These are phyloP conservation scores for Ailanthus altissimus DNA, from an alignment of 345 rosid species.

Conservation along the genomic window DNA sequence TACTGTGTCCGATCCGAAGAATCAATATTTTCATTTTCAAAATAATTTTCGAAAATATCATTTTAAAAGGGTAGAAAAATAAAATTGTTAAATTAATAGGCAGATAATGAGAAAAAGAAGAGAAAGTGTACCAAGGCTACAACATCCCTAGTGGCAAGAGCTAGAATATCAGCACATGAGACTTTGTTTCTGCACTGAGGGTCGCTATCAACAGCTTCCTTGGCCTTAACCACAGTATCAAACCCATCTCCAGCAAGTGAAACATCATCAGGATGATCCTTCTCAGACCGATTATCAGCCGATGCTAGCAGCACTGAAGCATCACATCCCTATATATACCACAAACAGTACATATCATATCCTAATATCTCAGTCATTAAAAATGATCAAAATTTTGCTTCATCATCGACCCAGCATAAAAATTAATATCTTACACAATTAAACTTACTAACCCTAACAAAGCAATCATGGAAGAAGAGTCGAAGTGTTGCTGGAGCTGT, in stretches of 20 bases:
- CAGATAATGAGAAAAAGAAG: no score
- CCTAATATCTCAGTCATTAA: background rate
- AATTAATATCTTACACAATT: no score
- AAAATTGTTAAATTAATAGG: no score
- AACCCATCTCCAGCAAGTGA: conserved; percentile 80
- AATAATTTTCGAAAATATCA: no score
- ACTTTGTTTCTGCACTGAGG: conserved; percentile 86
- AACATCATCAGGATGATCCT: conserved; percentile 56
- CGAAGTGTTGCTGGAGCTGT: conserved; percentile 63
- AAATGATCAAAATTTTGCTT: background rate
- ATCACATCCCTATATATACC: conserved; percentile 56
- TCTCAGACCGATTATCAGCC: conserved; percentile 42
- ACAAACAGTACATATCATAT: no score
- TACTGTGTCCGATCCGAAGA: no score
- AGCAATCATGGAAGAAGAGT: conserved; percentile 68
- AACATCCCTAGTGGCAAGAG: conserved; percentile 87
- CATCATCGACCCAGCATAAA: no score
- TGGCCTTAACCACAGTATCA: conserved; percentile 84
- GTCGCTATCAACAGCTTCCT: conserved; percentile 68
- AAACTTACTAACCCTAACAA: conserved; percentile 47
- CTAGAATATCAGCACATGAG: conserved; percentile 90
- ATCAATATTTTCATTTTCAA: no score
- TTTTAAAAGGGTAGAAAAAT: no score
- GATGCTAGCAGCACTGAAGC: conserved; percentile 52
- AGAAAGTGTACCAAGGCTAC: conserved; percentile 45